phyloP scores from a whole-genome alignment of 2,329 filamentous ascomycete genomes.

The Dactylellina sp. region DNA sequence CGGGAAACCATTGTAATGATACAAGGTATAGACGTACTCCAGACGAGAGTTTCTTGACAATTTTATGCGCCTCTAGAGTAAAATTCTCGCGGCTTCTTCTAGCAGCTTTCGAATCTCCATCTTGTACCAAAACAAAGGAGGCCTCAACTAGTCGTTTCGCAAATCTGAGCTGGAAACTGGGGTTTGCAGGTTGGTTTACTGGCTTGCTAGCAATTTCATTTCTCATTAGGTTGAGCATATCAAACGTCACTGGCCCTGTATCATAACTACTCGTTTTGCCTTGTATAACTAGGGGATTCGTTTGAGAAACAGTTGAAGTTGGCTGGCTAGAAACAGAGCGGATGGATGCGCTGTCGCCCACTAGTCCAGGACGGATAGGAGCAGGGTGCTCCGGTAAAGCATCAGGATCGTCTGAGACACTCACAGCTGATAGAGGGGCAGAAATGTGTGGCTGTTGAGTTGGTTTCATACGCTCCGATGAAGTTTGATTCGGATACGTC shows the following conservation, averaged over 20 bases:
- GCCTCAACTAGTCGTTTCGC: conserved; percentile 90
- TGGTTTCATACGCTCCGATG: neutral
- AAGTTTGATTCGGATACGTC: conserved; percentile 28
- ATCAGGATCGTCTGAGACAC: conserved; percentile 63
- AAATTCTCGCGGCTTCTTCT: conserved; percentile 82
- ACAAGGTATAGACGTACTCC: conserved; percentile 68
- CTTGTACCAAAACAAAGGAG: conserved; percentile 80
- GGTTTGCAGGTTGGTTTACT: conserved; percentile 78
- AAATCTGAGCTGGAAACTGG: conserved; percentile 76
- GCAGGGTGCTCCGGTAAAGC: conserved; percentile 72
- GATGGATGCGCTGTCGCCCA: conserved; percentile 60
- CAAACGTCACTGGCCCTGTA: conserved; percentile 74
- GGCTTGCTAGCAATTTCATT: conserved; percentile 63
- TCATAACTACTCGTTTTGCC: conserved; percentile 60
- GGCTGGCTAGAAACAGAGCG: conserved; percentile 62
- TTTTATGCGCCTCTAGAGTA: conserved; percentile 85
- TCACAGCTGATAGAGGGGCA: conserved; percentile 2
- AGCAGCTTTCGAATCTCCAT: conserved; percentile 75
- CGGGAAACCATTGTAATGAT: no score
- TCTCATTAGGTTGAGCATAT: conserved; percentile 51
- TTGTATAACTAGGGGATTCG: conserved; percentile 20
- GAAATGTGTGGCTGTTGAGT: neutral
- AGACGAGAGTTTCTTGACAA: conserved; percentile 85
- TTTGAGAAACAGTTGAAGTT: conserved; percentile 61
- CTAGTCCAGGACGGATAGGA: conserved; percentile 73